Evolutionary conservation across 352 stramenopile species (phyloP).

Genomic region (Phytophthora cactorum): DNA sequence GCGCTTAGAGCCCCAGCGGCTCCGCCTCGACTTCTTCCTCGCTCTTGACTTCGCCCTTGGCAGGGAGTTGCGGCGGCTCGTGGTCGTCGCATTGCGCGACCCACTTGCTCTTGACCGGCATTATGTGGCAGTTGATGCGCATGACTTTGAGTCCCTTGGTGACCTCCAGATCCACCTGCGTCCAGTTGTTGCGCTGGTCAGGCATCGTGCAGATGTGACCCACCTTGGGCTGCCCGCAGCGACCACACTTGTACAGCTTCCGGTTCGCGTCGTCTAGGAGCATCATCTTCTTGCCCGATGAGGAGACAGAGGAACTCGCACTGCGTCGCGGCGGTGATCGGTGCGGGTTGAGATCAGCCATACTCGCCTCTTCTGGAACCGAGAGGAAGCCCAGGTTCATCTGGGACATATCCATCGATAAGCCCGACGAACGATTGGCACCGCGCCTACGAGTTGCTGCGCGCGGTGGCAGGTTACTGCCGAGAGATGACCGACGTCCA

Average conservation of each 20-base stretch:
- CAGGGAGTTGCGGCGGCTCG: constrained; percentile 28
- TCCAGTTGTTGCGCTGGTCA: constrained; percentile 88
- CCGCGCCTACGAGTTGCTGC: constrained; percentile 39
- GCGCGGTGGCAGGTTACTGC: constrained; percentile 42
- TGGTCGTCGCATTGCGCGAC: constrained; percentile 71
- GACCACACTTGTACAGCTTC: constrained; percentile 89
- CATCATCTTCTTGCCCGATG: constrained; percentile 38
- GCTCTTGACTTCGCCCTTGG: constrained; percentile 32
- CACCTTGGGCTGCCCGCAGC: constrained; percentile 86
- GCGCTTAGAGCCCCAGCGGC: constrained; percentile 30
- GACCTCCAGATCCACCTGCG: constrained; percentile 77
- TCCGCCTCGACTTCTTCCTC: constrained; percentile 40
- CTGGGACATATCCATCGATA: constrained; percentile 87
- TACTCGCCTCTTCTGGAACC: constrained; percentile 67
- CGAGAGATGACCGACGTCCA: constrained; percentile 56
- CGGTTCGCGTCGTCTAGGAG: constrained; percentile 53
- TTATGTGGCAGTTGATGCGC: constrained; percentile 76
- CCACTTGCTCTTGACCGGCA: constrained; percentile 75
- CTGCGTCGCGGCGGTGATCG: constrained; percentile 35
- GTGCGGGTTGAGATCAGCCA: constrained; percentile 42
- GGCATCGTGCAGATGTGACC: constrained; percentile 88
- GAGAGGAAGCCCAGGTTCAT: constrained; percentile 79
- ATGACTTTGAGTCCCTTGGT: constrained; percentile 79
- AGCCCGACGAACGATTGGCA: constrained; percentile 61
- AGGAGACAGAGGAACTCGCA: constrained; percentile 25